phyloP scores from a whole-genome alignment of 1,284 basidiomycete genomes.

The Trichosporon coremiiforme region DNA sequence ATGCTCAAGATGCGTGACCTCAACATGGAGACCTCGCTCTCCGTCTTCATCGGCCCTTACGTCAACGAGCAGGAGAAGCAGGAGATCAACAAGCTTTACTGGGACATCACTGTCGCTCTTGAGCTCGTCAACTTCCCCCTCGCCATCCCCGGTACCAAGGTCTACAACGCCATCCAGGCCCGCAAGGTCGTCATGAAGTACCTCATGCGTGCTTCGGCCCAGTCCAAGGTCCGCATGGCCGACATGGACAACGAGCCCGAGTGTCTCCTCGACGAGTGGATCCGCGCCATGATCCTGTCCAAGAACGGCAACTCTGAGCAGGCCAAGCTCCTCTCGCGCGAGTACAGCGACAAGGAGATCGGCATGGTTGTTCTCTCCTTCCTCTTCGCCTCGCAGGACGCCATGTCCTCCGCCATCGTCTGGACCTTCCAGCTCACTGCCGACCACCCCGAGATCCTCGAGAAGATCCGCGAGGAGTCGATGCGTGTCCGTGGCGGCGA shows the following conservation, averaged over 20 bases:
- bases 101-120: conserved; percentile 90
- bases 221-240: conserved; percentile 82
- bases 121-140: conserved; percentile 99
- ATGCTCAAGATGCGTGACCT: conserved; percentile 90
- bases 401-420: conserved; percentile 86
- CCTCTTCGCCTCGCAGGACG: conserved; percentile 97
- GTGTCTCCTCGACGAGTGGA: conserved; percentile 94
- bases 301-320: conserved; percentile 64
- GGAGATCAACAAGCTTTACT: conserved; percentile 92
- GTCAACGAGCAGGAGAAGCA: conserved; percentile 75
- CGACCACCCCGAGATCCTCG: conserved; percentile 85
- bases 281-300: conserved; percentile 68
- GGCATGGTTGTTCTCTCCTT: conserved; percentile 95
- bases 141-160: conserved; percentile 92
- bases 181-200: conserved; percentile 85
- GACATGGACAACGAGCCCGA: conserved; percentile 72
- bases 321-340: conserved; percentile 61
- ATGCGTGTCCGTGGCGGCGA: conserved; percentile 78
- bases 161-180: conserved; percentile 91
- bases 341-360: conserved; percentile 94
- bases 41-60: conserved; percentile 91
- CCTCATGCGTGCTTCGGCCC: conserved; percentile 76
- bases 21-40: conserved; percentile 97
- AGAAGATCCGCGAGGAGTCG: conserved; percentile 90
- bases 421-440: conserved; percentile 96